Evolutionary conservation across 306 rosid species (phyloP).

Genomic region (Begonia loranthoides): DNA sequence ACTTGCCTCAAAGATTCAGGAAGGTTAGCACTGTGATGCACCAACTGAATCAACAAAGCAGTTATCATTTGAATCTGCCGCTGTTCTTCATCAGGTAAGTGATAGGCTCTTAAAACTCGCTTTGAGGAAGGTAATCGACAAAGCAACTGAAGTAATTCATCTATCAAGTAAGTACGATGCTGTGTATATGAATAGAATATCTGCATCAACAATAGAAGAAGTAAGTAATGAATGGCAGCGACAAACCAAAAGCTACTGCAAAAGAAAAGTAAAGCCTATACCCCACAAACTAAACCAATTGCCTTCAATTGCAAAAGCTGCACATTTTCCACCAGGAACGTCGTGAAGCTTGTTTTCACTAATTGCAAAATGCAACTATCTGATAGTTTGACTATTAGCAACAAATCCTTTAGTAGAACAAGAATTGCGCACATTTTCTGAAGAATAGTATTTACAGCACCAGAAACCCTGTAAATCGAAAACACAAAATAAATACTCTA

Average conservation of each 20-base stretch:
- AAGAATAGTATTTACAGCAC: constrained; percentile 68
- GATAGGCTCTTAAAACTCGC: constrained; percentile 82
- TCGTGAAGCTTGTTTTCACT: constrained; percentile 80
- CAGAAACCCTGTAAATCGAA: constrained; percentile 55
- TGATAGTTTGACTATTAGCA: constrained; percentile 81
- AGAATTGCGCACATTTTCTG: constrained; percentile 94
- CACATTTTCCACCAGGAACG: constrained; percentile 86
- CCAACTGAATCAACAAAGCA: constrained; percentile 83
- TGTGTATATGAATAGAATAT: constrained; percentile 76
- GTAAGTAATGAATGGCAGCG: no score
- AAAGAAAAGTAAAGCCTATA: constrained; percentile 25
- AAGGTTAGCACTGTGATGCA: constrained; percentile 85
- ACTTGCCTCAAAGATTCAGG: constrained; percentile 74
- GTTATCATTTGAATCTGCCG: constrained; percentile 95
- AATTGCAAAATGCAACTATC: constrained; percentile 93
- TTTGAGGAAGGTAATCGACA: constrained; percentile 80
- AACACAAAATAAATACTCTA: neutral
- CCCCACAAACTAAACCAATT: constrained; percentile 82
- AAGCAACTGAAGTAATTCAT: constrained; percentile 81
- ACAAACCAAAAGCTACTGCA: no score
- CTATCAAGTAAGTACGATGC: constrained; percentile 83
- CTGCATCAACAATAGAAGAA: constrained; percentile 25
- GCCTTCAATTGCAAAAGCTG: constrained; percentile 97
- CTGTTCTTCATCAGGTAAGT: constrained; percentile 88
- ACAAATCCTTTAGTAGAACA: constrained; percentile 80